phyloP scores from a whole-genome alignment of 164 flowering plant genomes.

The Protea cynaroides region DNA sequence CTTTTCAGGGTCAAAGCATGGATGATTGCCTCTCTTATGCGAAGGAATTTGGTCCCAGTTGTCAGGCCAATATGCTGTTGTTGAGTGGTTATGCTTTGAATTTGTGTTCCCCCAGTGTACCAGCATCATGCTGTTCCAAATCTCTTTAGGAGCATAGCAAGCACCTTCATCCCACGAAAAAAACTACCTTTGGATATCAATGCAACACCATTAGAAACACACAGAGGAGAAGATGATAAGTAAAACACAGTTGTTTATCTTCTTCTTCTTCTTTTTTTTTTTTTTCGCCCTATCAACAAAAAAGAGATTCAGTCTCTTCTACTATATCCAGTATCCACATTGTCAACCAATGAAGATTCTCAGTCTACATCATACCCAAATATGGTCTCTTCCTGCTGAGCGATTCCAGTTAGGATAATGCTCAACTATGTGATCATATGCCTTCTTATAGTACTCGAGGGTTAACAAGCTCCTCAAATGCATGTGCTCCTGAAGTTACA shows the following conservation, averaged over 20 bases:
- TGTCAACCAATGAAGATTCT: slow-evolving; percentile 5
- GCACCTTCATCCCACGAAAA: slow-evolving; percentile 99
- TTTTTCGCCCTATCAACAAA: background rate
- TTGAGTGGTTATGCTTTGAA: slow-evolving; percentile 87
- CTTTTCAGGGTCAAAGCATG: slow-evolving; percentile 90
- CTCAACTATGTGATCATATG: slow-evolving; percentile 62
- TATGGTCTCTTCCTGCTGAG: slow-evolving; percentile 91
- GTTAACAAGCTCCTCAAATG: slow-evolving; percentile 84
- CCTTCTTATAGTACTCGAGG: slow-evolving; percentile 73
- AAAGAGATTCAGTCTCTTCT: slow-evolving; percentile 2
- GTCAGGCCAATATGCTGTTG: slow-evolving; percentile 93
- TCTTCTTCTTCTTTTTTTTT: too few species aligned
- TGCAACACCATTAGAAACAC: slow-evolving; percentile 23
- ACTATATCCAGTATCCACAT: background rate
- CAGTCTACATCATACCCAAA: slow-evolving; percentile 63
- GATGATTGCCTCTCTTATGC: slow-evolving; percentile 71
- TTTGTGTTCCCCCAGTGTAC: slow-evolving; percentile 99
- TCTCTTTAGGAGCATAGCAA: slow-evolving; percentile 99
- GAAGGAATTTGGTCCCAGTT: slow-evolving; percentile 81
- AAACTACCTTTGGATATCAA: slow-evolving; percentile 59
- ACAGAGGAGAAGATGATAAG: background rate
- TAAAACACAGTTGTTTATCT: background rate
- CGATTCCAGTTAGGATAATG: slow-evolving; percentile 86
- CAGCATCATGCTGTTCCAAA: slow-evolving; percentile 98
- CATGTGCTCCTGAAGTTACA: slow-evolving; percentile 50